phyloP scores from a whole-genome alignment of 148 eudicot species.

The Salicornia ramosissima region DNA sequence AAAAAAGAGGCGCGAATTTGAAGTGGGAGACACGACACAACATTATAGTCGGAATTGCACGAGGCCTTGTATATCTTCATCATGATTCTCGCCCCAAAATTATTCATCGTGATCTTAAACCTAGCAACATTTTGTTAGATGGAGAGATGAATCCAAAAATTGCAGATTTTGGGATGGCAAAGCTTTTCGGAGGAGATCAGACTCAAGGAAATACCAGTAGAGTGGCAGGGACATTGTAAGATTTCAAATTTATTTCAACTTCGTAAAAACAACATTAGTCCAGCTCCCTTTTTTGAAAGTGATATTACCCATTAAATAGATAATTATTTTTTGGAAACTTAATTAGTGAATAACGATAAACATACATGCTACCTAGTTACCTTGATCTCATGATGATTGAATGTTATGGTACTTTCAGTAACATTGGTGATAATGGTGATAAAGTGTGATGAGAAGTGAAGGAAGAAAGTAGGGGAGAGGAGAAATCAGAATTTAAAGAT shows the following conservation, averaged over 20 bases:
- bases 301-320: too few species aligned
- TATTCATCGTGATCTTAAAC: conserved; percentile 75
- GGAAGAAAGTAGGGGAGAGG: too few species aligned
- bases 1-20: conserved; percentile 14
- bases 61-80: conserved; percentile 72
- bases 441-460: too few species aligned
- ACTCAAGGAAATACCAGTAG: conserved; percentile 56
- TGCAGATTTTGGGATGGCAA: conserved; percentile 78
- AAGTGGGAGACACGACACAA: conserved; percentile 23
- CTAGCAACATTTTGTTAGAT: conserved; percentile 72
- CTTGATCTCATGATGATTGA: too few species aligned
- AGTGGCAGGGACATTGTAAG: conserved; percentile 28
- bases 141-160: conserved; percentile 56
- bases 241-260: neutral
- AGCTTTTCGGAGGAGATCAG: conserved; percentile 57
- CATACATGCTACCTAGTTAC: too few species aligned
- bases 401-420: too few species aligned
- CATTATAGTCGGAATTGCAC: conserved; percentile 63
- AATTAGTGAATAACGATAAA: too few species aligned
- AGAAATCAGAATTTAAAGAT: too few species aligned
- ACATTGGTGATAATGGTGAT: too few species aligned
- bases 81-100: conserved; percentile 50
- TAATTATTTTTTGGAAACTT: too few species aligned
- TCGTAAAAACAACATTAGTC: too few species aligned
- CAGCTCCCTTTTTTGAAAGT: too few species aligned